Conservation (phyloP, 352 stramenopile genomes). For the Pythium insidiosum region DNA sequence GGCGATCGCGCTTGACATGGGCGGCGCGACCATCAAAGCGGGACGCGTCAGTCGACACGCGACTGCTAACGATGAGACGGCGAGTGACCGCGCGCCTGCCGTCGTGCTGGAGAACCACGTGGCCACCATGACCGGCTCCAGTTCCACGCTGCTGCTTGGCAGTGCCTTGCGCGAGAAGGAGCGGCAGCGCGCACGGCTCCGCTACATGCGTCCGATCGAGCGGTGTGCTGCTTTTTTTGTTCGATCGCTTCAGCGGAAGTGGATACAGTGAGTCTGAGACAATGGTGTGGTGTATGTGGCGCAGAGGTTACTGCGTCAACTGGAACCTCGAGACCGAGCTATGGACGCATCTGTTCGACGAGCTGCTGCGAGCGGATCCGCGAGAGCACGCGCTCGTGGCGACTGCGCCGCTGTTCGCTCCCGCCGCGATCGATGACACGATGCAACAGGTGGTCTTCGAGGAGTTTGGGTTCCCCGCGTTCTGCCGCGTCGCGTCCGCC, state of each 20-base stretch:
- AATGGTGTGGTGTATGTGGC: no score
- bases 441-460: slow-evolving; percentile 83
- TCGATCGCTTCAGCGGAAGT: no score
- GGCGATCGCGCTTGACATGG: slow-evolving; percentile 49
- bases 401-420: slow-evolving; percentile 49
- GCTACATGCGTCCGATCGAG: slow-evolving; percentile 17
- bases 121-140: slow-evolving; percentile 17
- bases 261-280: no score
- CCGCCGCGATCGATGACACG: slow-evolving; percentile 40
- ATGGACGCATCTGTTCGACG: slow-evolving; percentile 34
- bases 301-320: slow-evolving; percentile 69
- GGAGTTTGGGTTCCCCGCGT: slow-evolving; percentile 51
- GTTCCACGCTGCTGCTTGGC: slow-evolving; percentile 28
- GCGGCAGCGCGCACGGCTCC: slow-evolving; percentile 21
- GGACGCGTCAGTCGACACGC: slow-evolving; percentile 35
- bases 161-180: slow-evolving; percentile 43
- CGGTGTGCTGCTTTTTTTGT: no score
- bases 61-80: no score
- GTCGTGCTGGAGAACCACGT: slow-evolving; percentile 44
- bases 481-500: slow-evolving; percentile 33
- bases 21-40: slow-evolving; percentile 57
- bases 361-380: slow-evolving; percentile 40
- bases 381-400: slow-evolving; percentile 43
- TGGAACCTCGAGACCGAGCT: slow-evolving; percentile 71
- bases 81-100: no score